Base-by-base conservation (phyloP, 176 grass and related monocot species). In the Puccinellia tenuiflora region DNA sequence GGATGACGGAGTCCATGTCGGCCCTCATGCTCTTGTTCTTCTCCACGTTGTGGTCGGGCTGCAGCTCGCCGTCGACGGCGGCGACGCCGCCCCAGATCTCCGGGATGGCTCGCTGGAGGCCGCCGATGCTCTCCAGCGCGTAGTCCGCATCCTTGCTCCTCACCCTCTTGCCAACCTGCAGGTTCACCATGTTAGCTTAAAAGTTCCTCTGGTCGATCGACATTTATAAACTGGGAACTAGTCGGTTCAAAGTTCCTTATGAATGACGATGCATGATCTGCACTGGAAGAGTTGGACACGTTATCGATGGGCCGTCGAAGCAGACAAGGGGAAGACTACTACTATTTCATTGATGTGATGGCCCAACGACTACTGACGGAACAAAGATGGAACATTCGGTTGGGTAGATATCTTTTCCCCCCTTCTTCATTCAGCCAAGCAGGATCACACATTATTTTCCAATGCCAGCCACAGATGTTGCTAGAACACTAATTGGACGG, bases 111-210 rank as follows among this genome's bases (percentile, higher is more conserved):
- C 85, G 90, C 16, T 74, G 76, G 69, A 98, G 70, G 42, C 54
- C 40, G 76, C 84, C 50, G 76, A 98, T 90, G 86, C 18, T 86
- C 45, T 95, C 89, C 20, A 98, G 26, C 3, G 88, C 88, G 76
- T 95, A 98, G 77, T 95, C 96, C 1, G 88, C 86, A 3, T 91
- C 96, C 45, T 91, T 93, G 38, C 88, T 93, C 86, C 90, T 86
- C 37, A 33, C 87, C 66, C 45, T 87, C 86, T 93, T 98, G 47
- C 96, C 96, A 56, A 98, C 92, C 96, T 98, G 83, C 69, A 62
- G 13, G 37, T 15, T 8, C 20, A n/a, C 28, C 3, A n/a, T n/a
- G n/a, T n/a, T n/a, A n/a, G n/a, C n/a, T n/a, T n/a, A n/a, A n/a
- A n/a, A n/a, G n/a, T n/a, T n/a, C n/a, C n/a, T n/a, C n/a, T n/a